Evolutionary conservation across 345 rosid genomes (phyloP).

Genomic region (Hirschfeldia incana): DNA sequence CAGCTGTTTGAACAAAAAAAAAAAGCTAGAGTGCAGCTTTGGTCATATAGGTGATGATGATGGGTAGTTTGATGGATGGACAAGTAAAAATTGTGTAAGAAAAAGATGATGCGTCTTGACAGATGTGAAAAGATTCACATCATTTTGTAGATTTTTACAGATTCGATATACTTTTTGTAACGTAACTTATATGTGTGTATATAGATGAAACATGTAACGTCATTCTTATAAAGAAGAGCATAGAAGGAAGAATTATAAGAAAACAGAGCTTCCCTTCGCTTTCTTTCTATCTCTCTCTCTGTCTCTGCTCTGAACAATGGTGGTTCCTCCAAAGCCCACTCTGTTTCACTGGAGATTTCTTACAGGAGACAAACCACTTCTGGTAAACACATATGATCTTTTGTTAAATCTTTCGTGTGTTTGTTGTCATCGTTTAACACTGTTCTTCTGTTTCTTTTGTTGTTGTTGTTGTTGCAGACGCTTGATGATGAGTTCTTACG

Average conservation of each 20-base stretch:
- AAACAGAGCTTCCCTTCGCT: neutral
- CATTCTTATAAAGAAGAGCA: neutral
- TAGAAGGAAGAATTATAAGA: neutral
- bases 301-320: constrained; percentile 25
- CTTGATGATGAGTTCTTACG: constrained; percentile 20
- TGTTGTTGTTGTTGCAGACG: constrained; percentile 6
- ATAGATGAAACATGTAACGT: neutral
- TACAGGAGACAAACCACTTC: constrained; percentile 23
- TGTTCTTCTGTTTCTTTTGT: neutral
- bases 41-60: constrained; percentile 2
- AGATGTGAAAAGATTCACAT: constrained; percentile 7
- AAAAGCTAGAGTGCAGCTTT: too few relatives aligned
- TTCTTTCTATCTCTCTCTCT: neutral
- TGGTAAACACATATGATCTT: neutral
- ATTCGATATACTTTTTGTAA: neutral
- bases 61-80: neutral
- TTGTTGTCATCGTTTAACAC: neutral
- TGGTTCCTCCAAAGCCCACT: constrained; percentile 8
- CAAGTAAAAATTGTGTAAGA: neutral
- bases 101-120: neutral
- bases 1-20: too few relatives aligned
- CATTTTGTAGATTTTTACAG: neutral
- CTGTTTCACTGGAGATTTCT: neutral
- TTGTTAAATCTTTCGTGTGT: neutral
- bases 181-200: neutral